Evolutionary conservation across 192 early-diverging fungal species (phyloP), one percentile per base, ranked within the genome.

Genomic region (Backusella circina): DNA sequence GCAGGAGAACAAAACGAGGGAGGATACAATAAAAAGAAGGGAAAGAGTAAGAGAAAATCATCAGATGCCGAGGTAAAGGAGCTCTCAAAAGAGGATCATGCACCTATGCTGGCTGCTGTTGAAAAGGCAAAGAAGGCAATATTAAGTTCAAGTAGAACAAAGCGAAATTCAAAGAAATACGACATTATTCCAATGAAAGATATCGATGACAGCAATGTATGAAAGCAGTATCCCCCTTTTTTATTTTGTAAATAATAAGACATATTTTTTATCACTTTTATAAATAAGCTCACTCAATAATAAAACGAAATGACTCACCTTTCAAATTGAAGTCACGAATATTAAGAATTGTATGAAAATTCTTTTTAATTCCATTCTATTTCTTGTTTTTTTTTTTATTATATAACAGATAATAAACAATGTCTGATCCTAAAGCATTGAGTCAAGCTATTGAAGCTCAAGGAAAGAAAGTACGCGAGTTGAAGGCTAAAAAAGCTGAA

Each of bases 401-500:
- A 16, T 16, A n/a, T 35, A 67, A n/a, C 33, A 65, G 18, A 21
- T 21, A 67, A n/a, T 18, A 72, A 72, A 36, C 33, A 16, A 80
- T 80, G 79, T 70, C 79, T 68, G 79, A 80, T 67, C 79, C 65
- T 26, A 73, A 72, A 41, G 75, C 41, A 32, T 39, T 72, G 65
- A 67, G 65, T 38, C 65, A 78, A 38, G 30, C 73, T 21, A 88
- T 94, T 67, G 85, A 87, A 39, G 87, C 81, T 35, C 91, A 92
- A 74, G 90, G 85, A 54, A 76, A 83, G 23, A 83, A 82, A 12
- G 84, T 93, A 67, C 86, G 91, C 44, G 74, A 86, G 68, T 82
- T 94, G 41, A 93, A 93, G 79, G 67, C 85, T 1, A 73, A 78
- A 65, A 86, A 90, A 57, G 92, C 90, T 12, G 88, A 86, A 26